phyloP scores from a whole-genome alignment of 495 filamentous ascomycete genomes.

The Gamarada debralockiae region DNA sequence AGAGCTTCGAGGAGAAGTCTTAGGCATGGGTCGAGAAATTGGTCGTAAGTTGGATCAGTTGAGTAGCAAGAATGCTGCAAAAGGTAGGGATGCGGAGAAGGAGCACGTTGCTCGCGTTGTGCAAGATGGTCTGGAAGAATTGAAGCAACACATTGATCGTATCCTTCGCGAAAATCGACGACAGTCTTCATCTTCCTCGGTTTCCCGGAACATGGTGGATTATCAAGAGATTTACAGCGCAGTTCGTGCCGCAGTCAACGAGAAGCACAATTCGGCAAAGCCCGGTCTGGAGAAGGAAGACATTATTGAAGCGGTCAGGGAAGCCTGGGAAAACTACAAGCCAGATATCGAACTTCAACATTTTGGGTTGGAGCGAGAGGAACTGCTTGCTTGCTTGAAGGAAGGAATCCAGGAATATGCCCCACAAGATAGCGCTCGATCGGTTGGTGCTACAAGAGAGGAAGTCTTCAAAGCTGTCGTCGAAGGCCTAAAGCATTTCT shows the following conservation, averaged over 20 bases:
- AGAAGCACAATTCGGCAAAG: conserved; percentile 46
- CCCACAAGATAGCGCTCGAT: conserved; percentile 43
- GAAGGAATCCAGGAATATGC: conserved; percentile 79
- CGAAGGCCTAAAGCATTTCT: conserved; percentile 74
- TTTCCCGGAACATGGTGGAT: conserved; percentile 47
- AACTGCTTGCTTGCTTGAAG: conserved; percentile 77
- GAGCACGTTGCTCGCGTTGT: conserved; percentile 76
- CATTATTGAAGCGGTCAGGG: conserved; percentile 77
- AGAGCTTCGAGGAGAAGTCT: conserved; percentile 85
- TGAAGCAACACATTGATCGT: conserved; percentile 74
- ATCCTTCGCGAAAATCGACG: conserved; percentile 71
- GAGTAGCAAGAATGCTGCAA: conserved; percentile 40
- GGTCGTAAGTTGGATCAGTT: conserved; percentile 72
- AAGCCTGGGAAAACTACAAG: conserved; percentile 88
- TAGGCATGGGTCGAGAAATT: conserved; percentile 88
- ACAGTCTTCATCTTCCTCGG: conserved; percentile 48
- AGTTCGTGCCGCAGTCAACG: conserved; percentile 71
- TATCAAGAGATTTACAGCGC: conserved; percentile 77
- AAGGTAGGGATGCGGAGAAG: conserved; percentile 47
- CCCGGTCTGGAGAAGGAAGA: conserved; percentile 60
- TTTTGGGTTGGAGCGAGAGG: conserved; percentile 82
- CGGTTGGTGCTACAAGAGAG: conserved; percentile 59
- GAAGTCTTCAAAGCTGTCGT: conserved; percentile 81
- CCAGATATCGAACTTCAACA: conserved; percentile 88
- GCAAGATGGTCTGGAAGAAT: conserved; percentile 70